Evolutionary conservation across 164 flowering plant genomes (phyloP), one percentile per base, ranked within the genome.

Genomic region (Piper longum): DNA sequence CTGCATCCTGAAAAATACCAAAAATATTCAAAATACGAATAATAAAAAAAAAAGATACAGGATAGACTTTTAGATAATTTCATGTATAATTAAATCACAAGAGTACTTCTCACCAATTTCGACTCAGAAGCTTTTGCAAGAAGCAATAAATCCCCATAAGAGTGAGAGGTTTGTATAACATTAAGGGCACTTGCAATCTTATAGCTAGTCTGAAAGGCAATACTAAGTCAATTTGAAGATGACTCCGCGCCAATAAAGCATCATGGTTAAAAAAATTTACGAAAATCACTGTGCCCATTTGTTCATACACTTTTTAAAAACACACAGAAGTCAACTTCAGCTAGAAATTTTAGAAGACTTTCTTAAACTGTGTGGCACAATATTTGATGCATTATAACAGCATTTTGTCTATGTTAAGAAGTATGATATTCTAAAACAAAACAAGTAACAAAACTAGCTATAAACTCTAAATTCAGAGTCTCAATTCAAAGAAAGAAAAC

Each of bases 91-190:
- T 48, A 48, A 5, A 14, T 9, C 3, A 14, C 7, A 26, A 41
- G 16, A 44, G 60, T 16, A 62, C 65, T 43, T 26, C 17, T 56
- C 66, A 93, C 99, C 87, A 78, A 87, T 55, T 80, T 75, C 55
- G 68, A 62, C 62, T 88, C 72, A 56, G 80, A 66, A 64, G 98
- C 99, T 74, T 72, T 87, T n/a, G 68, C 66, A 16, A 84, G 81
- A 70, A 93, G 95, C 90, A 93, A 75, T 19, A 84, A 41, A 59
- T 93, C 97, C 60, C 88, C 97, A 77, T 86, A 88, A 14, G 97
- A 81, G 81, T 90, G 87, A 66, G 80, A 83, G 66, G 99, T 93
- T 72, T 80, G 92, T 17, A 79, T 80, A 75, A 85, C 95, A 76
- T 93, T 93, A 48, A 93, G 85, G 3, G 91, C 81, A 72, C 76